phyloP scores from a whole-genome alignment of 2,329 filamentous ascomycete species.

The Calonectria pauciramosa region DNA sequence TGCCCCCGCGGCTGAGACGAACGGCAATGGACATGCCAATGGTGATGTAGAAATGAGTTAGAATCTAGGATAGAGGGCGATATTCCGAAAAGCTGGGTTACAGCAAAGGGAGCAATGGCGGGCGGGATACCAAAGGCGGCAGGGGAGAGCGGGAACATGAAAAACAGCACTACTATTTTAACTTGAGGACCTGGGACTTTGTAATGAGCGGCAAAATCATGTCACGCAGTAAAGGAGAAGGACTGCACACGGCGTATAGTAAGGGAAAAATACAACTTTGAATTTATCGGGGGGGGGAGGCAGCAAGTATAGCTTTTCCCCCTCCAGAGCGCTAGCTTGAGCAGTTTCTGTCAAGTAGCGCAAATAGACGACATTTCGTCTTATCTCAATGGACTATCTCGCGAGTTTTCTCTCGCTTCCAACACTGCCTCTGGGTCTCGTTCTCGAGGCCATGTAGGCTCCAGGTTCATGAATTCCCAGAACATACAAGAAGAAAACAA shows the following conservation, averaged over 20 bases:
- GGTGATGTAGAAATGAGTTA: slow-evolving; percentile 60
- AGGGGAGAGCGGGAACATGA: slow-evolving; percentile 4
- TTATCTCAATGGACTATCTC: slow-evolving; percentile 13
- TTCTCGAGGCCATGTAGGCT: background rate
- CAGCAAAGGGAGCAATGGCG: background rate
- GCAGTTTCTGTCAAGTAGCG: background rate
- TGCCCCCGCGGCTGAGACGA: slow-evolving; percentile 40
- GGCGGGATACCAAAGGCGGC: slow-evolving; percentile 29
- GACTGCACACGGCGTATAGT: slow-evolving; percentile 27
- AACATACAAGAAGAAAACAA: background rate
- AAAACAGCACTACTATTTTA: slow-evolving; percentile 26
- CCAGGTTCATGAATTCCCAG: background rate
- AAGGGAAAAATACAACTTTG: slow-evolving; percentile 8
- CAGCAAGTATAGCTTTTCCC: background rate
- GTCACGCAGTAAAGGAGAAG: slow-evolving; percentile 20
- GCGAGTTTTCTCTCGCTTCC: background rate
- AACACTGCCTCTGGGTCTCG: background rate
- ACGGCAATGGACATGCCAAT: slow-evolving; percentile 52
- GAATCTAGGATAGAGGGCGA: background rate
- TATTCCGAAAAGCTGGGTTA: background rate
- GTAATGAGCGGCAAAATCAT: slow-evolving; percentile 17
- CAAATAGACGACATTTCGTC: slow-evolving; percentile 21
- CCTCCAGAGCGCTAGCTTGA: slow-evolving; percentile 5
- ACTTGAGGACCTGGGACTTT: slow-evolving; percentile 25
- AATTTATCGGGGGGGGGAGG: slow-evolving; percentile 11